Percentiles rank a stretch among this genome's conserved stretches.
Conservation (phyloP, 495 filamentous ascomycete species). For the Lasiosphaeria hispida region DNA sequence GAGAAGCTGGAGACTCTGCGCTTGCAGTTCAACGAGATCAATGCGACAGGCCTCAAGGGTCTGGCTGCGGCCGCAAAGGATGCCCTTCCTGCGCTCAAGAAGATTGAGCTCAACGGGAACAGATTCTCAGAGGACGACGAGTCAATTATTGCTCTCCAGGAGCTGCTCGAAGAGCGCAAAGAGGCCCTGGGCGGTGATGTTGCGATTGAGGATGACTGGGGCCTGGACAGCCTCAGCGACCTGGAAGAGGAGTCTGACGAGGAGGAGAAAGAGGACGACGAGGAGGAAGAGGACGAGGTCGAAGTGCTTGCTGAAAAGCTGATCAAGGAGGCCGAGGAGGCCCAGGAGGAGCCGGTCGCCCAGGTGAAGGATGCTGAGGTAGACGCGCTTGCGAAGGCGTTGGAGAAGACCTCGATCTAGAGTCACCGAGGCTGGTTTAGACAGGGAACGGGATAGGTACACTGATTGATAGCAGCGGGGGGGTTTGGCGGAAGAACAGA, state of each 20-base stretch:
- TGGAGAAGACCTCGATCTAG: conserved; percentile 63
- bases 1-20: conserved; percentile 72
- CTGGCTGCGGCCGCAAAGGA: conserved; percentile 63
- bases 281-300: conserved; percentile 53
- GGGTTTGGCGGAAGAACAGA: conserved; percentile 15
- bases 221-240: conserved; percentile 79
- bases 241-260: conserved; percentile 76
- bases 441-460: neutral
- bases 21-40: conserved; percentile 94
- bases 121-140: conserved; percentile 85
- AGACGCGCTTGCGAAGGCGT: conserved; percentile 71
- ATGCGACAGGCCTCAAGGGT: conserved; percentile 63
- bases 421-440: neutral
- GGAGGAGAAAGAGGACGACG: conserved; percentile 66
- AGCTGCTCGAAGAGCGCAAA: conserved; percentile 56
- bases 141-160: conserved; percentile 49
- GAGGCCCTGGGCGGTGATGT: conserved; percentile 59
- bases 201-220: conserved; percentile 69
- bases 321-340: conserved; percentile 67
- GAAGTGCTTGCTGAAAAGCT: conserved; percentile 63
- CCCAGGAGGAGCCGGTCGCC: conserved; percentile 69
- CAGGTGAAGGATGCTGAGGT: conserved; percentile 75
- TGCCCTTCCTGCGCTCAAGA: conserved; percentile 67
- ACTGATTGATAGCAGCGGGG: conserved; percentile 4
- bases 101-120: conserved; percentile 94